A percentile compares a stretch with the other conserved stretches of the same genome.
Conservation (phyloP, 1,284 basidiomycete species). For the Cystobasidium slooffiae region DNA sequence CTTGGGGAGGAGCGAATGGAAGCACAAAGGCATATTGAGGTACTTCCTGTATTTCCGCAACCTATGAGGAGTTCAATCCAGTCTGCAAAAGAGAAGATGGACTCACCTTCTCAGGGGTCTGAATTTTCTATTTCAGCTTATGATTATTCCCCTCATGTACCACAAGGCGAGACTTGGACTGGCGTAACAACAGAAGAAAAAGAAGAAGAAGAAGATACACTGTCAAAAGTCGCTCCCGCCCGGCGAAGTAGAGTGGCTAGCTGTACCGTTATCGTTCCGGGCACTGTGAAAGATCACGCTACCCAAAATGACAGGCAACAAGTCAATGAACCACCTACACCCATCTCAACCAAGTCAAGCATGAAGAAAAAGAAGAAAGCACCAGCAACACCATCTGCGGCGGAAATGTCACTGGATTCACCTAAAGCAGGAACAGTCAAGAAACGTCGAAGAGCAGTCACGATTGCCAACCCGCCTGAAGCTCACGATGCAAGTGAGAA, state of each 20-base stretch:
- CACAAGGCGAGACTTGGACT: background rate
- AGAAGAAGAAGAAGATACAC: background rate
- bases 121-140: slow-evolving; percentile 22
- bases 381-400: background rate
- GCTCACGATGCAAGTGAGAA: background rate
- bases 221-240: background rate
- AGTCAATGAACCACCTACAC: background rate
- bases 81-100: background rate
- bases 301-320: background rate
- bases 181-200: background rate
- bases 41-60: background rate
- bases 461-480: slow-evolving; percentile 1
- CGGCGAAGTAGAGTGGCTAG: too few species aligned
- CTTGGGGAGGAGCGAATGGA: too few species aligned
- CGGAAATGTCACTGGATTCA: background rate
- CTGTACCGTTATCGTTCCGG: too few species aligned
- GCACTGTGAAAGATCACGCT: too few species aligned
- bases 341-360: background rate
- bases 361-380: slow-evolving; percentile 3
- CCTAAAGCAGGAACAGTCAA: slow-evolving; percentile 7
- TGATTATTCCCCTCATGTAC: slow-evolving; percentile 4
- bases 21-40: background rate
- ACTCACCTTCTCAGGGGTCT: slow-evolving; percentile 9
- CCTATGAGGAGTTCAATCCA: background rate
- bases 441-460: slow-evolving; percentile 14